Base-by-base conservation (phyloP, 306 rosid species). In the Hippophae tibetana region DNA sequence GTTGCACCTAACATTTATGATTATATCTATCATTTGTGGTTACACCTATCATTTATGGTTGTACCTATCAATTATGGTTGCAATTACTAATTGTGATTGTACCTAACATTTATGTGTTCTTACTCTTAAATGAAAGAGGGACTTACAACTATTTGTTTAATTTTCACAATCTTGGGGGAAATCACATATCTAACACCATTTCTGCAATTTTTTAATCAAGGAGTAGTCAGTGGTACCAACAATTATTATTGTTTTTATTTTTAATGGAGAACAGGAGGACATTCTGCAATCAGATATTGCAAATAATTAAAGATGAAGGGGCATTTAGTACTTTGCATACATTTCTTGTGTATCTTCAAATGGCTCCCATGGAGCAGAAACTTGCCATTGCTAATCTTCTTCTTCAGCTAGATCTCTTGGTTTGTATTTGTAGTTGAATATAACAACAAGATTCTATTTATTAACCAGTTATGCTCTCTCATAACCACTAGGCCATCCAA, bases 341-440 rank as follows among this genome's bases (percentile, higher is more conserved):
- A 3, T 81, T 90, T 81, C 89, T 90, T 42, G 89, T 80, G 43
- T 72, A 87, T 77, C 98, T 90, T 71, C 96, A 85, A 79, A 87
- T 78, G 92, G 95, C 98, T 69, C 89, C 95, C n/a, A 82, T 81
- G 79, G 95, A 85, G 61, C 89, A 87, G 58, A 87, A 81, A 67
- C 80, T 79, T 60, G 75, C 84, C 52, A 68, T 81, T 55, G 89
- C 95, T 42, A 76, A 86, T 61, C 98, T 90, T 72, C 89, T 90
- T 67, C 89, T 90, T 70, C 98, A 90, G 81, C 86, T 90, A 69
- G 98, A 90, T 85, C 98, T 87, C 66, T 73, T 87, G 89, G 98
- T 87, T 71, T 69, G 84, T 56, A 69, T 72, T 70, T 47, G 10
- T 11, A 14, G 47, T 60, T 42, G 6, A 49, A 55, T 60, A 57